Percentiles rank a stretch among this genome's conserved stretches.
Conservation (phyloP, 306 rosid species). For the Cucurbita argyrosperma region DNA sequence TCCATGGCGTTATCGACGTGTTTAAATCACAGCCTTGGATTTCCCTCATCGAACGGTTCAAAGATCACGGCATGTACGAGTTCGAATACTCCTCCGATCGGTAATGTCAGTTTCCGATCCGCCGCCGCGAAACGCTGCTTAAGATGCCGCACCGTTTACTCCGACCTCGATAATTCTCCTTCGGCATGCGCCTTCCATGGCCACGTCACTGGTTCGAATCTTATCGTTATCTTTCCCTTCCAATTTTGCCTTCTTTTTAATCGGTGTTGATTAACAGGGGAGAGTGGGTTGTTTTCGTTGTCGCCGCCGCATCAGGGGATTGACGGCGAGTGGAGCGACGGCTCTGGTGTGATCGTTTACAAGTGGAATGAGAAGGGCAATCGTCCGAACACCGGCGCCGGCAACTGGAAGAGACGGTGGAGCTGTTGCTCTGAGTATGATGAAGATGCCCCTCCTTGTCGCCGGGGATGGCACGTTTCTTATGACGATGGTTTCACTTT, state of each 20-base stretch:
- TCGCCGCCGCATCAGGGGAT: slow-evolving; percentile 84
- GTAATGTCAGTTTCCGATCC: slow-evolving; percentile 6
- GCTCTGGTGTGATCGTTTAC: slow-evolving; percentile 61
- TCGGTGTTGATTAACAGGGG: slow-evolving; percentile 15
- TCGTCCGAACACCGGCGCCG: slow-evolving; percentile 54
- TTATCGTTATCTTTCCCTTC: no score
- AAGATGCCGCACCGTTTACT: slow-evolving; percentile 55
- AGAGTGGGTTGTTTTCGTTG: slow-evolving; percentile 48
- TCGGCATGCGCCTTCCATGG: slow-evolving; percentile 76
- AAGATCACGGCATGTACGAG: slow-evolving; percentile 22
- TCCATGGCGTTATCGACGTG: slow-evolving; percentile 21
- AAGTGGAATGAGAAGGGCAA: slow-evolving; percentile 56
- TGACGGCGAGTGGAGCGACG: slow-evolving; percentile 71
- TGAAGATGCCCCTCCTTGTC: slow-evolving; percentile 52
- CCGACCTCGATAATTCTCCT: slow-evolving; percentile 36
- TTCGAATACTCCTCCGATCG: slow-evolving; percentile 4
- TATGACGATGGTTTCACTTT: slow-evolving; percentile 66
- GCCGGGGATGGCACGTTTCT: slow-evolving; percentile 49
- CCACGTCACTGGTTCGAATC: slow-evolving; percentile 46
- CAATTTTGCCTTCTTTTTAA: background rate
- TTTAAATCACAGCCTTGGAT: background rate
- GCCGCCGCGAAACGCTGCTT: slow-evolving; percentile 35
- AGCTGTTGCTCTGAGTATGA: slow-evolving; percentile 66
- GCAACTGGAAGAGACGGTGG: slow-evolving; percentile 67
- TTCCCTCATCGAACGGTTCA: slow-evolving; percentile 3